phyloP scores from a whole-genome alignment of 352 stramenopile species.

The Elongisporangium undulatum region DNA sequence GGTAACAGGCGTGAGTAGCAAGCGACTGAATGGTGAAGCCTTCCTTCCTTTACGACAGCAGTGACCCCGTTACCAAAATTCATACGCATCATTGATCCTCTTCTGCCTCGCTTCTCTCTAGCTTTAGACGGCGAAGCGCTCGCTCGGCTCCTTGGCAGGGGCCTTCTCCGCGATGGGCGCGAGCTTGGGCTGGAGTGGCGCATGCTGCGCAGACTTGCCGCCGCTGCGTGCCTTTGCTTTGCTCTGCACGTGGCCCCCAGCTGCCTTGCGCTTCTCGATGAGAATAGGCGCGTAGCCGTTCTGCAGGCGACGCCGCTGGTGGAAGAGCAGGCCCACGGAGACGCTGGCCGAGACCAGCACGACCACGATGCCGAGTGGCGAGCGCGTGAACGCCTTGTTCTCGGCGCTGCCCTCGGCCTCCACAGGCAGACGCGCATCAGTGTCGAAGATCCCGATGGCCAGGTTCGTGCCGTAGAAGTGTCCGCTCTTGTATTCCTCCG shows the following conservation, averaged over 20 bases:
- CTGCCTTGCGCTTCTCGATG: conserved; percentile 24
- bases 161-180: conserved; percentile 29
- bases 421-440: conserved; percentile 22
- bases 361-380: conserved; percentile 29
- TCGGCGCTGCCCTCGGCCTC: conserved; percentile 22
- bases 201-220: conserved; percentile 17
- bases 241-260: conserved; percentile 23
- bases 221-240: conserved; percentile 16
- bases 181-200: conserved; percentile 15
- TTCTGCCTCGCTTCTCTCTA: background rate
- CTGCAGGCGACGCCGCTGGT: conserved; percentile 45
- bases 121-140: conserved; percentile 61
- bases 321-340: conserved; percentile 46
- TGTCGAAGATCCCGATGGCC: conserved; percentile 59
- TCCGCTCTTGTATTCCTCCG: conserved; percentile 46
- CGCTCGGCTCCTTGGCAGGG: conserved; percentile 52
- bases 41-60: background rate
- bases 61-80: conserved; percentile 7
- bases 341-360: conserved; percentile 34
- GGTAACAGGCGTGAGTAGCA: conserved; percentile 40
- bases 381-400: conserved; percentile 22
- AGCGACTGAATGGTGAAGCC: conserved; percentile 1
- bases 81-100: conserved; percentile 9
- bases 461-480: conserved; percentile 62
- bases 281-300: conserved; percentile 62